Base-by-base conservation (phyloP, 768 basidiomycete species). In the Imleria badia region DNA sequence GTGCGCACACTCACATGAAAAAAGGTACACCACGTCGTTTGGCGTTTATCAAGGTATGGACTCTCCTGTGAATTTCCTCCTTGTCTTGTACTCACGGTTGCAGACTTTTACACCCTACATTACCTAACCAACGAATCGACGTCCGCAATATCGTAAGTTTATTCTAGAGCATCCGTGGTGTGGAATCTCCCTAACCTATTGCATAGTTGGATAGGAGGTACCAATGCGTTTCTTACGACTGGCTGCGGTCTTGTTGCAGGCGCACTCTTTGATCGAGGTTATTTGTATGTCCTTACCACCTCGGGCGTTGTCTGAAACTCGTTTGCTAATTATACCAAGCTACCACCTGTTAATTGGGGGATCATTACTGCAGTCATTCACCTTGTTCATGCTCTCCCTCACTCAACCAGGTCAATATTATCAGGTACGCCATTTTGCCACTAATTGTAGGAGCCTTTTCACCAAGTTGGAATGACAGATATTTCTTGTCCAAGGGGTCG, bases 181-280 rank as follows among this genome's bases (percentile, higher is more conserved):
- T 0, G 10, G 12, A 15, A 8, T 10, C n/a, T n/a, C 45, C 44
- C 29, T 65, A 45, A 33, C 26, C 3, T 33, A 36, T 26, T 34
- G 11, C 55, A 34, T 45, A 72, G 72, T 13, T 76, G 73, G 73
- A 76, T 84, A 54, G 82, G 81, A 39, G 76, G 80, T 26, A 60
- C 75, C 17, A 78, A 81, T 56, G 60, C 75, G 1, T 75, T 78
- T 43, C 63, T 80, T 12, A 55, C 71, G 17, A 58, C 76, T 20
- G 61, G 66, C 0, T 55, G 67, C n/a, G 73, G 80, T 15, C 51
- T 78, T 12, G 31, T 80, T 35, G 63, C 76, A 6, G 82, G 82
- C 3, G 62, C 72, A 46, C 72, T 76, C 9, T 80, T 77, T 56
- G 83, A 84, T 49, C 71, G 71, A n/a, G 82, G 82, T 50, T 78